These are phyloP conservation scores for Phyllachora maydis DNA, from an alignment of 2,329 filamentous ascomycete species.

Conservation along the genomic window DNA sequence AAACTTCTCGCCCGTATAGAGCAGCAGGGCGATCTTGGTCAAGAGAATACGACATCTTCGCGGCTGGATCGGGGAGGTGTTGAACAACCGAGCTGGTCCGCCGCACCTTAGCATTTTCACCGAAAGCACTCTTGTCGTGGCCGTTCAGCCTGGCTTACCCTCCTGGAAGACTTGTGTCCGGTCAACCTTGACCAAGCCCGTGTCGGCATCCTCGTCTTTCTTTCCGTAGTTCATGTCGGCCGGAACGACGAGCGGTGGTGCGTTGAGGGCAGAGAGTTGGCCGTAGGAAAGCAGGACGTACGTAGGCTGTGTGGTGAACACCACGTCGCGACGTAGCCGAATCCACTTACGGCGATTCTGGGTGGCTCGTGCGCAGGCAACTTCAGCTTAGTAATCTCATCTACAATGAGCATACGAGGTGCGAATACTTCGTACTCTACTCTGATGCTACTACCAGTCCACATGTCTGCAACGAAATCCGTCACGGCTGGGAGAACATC, in stretches of 20 bases:
- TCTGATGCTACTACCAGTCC: too few species aligned
- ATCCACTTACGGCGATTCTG: too few species aligned
- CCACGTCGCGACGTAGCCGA: conserved; percentile 12
- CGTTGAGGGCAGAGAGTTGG: conserved; percentile 2
- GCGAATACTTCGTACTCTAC: too few species aligned
- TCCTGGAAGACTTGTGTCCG: conserved; percentile 97
- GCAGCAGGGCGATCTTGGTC: conserved; percentile 88
- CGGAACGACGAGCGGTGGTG: conserved; percentile 8
- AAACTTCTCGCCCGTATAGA: conserved; percentile 95
- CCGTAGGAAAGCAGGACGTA: conserved; percentile 3
- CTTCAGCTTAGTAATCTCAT: too few species aligned
- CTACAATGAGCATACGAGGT: too few species aligned
- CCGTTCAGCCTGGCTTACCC: conserved; percentile 34
- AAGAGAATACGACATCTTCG: conserved; percentile 93
- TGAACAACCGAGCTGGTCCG: conserved; percentile 75
- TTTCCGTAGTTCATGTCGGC: conserved; percentile 88
- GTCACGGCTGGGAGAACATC: too few species aligned
- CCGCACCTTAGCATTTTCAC: conserved; percentile 2
- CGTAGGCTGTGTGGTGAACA: conserved; percentile 4
- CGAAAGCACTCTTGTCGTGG: too few species aligned
- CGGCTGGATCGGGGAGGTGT: conserved; percentile 88
- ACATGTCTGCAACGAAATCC: too few species aligned
- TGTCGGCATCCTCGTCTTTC: conserved; percentile 95
- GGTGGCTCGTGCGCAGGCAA: too few species aligned
- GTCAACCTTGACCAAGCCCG: conserved; percentile 89